Evolutionary conservation across 2,329 filamentous ascomycete genomes (phyloP).

Genomic region (Ustilaginoidea virens): DNA sequence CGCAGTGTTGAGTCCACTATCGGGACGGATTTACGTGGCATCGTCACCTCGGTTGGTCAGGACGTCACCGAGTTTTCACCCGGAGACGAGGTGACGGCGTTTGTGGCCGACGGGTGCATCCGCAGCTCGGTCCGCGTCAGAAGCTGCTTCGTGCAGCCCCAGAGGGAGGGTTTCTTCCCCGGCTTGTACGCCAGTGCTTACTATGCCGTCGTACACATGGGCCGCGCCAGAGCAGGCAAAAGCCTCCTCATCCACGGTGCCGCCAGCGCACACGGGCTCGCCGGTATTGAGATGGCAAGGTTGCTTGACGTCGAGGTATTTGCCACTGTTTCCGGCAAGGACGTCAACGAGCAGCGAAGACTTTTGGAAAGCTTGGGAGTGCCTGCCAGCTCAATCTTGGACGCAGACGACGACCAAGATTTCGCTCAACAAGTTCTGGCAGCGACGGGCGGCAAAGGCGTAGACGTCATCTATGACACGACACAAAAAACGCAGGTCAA

Average conservation of each 20-base stretch:
- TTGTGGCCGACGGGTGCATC: constrained; percentile 20
- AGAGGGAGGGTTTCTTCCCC: constrained; percentile 15
- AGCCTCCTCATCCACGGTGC: constrained; percentile 28
- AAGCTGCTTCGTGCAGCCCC: constrained; percentile 19
- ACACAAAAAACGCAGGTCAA: constrained; percentile 20
- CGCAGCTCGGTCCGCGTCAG: constrained; percentile 18
- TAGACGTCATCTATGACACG: constrained; percentile 31
- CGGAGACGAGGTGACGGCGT: constrained; percentile 26
- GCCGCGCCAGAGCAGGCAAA: constrained; percentile 11
- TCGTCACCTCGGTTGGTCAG: constrained; percentile 18
- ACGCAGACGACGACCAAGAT: constrained; percentile 16
- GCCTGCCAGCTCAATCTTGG: constrained; percentile 20
- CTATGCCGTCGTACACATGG: constrained; percentile 23
- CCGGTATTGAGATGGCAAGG: constrained; percentile 25
- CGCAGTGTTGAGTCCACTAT: constrained; percentile 15
- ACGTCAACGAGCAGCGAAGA: constrained; percentile 17
- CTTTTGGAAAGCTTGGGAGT: constrained; percentile 21
- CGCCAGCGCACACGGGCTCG: constrained; percentile 26
- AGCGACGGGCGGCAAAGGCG: constrained; percentile 16
- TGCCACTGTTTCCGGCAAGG: constrained; percentile 20
- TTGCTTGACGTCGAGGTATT: constrained; percentile 24
- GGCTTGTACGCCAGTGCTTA: constrained; percentile 25
- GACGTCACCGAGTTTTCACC: constrained; percentile 14
- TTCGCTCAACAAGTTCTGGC: constrained; percentile 18
- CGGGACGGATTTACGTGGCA: constrained; percentile 26